These are phyloP conservation scores for Kwoniella europaea DNA, from an alignment of 768 basidiomycete species.

Conservation along the genomic window DNA sequence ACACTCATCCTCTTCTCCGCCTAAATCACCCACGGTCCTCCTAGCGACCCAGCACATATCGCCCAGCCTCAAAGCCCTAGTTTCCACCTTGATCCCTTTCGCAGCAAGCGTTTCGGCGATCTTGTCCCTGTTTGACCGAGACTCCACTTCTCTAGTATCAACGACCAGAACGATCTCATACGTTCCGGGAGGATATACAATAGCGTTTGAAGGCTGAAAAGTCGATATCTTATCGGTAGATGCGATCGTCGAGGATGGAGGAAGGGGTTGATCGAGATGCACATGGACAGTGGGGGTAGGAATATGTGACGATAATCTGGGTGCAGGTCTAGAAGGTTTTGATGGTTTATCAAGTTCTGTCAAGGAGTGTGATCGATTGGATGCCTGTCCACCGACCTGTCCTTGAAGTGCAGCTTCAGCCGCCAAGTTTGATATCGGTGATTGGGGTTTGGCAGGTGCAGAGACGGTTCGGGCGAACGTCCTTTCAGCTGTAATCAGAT, in stretches of 20 bases:
- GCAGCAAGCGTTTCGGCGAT: slow-evolving; percentile 48
- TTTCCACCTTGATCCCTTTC: slow-evolving; percentile 56
- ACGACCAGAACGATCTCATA: slow-evolving; percentile 60
- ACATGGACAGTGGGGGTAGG: slow-evolving; percentile 14
- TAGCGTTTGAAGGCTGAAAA: slow-evolving; percentile 46
- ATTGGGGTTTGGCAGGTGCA: slow-evolving; percentile 9
- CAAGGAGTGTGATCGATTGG: slow-evolving; percentile 23
- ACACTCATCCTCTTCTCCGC: slow-evolving; percentile 56
- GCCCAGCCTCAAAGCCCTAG: slow-evolving; percentile 58
- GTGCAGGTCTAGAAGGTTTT: slow-evolving; percentile 27
- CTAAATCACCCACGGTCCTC: slow-evolving; percentile 38
- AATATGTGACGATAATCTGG: slow-evolving; percentile 45
- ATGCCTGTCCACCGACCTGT: slow-evolving; percentile 1
- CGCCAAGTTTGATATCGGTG: slow-evolving; percentile 16
- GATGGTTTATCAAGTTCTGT: slow-evolving; percentile 15
- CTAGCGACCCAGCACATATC: slow-evolving; percentile 61
- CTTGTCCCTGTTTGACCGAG: slow-evolving; percentile 47
- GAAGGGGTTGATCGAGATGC: slow-evolving; percentile 12
- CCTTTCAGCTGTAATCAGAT: slow-evolving; percentile 4
- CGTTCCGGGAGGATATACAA: slow-evolving; percentile 53
- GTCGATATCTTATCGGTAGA: slow-evolving; percentile 7
- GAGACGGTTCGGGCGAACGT: slow-evolving; percentile 24
- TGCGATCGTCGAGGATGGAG: background rate
- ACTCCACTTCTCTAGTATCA: slow-evolving; percentile 59
- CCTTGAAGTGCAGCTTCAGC: slow-evolving; percentile 37